Conservation (phyloP, 2,329 filamentous ascomycete species). For the Anthostomella pinea region DNA sequence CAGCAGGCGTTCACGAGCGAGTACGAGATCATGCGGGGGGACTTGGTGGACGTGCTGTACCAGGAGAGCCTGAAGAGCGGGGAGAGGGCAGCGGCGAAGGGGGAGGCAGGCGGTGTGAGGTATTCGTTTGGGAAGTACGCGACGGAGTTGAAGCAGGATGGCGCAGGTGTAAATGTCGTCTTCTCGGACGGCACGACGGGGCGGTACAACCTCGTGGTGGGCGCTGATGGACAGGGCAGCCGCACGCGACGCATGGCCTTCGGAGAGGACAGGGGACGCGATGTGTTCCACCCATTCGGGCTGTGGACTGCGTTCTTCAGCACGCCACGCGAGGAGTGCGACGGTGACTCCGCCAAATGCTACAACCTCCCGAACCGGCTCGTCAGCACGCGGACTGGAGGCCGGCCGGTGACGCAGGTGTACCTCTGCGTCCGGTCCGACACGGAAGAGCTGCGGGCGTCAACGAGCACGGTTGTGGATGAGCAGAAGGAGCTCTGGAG, state of each 20-base stretch:
- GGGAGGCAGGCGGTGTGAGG: constrained; percentile 25
- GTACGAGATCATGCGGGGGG: constrained; percentile 58
- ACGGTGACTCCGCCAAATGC: constrained; percentile 30
- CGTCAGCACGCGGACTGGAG: constrained; percentile 36
- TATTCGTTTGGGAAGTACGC: constrained; percentile 34
- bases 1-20: constrained; percentile 49
- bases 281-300: constrained; percentile 29
- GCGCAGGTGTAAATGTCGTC: constrained; percentile 30
- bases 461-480: constrained; percentile 32
- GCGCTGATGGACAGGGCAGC: constrained; percentile 53
- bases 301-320: constrained; percentile 40
- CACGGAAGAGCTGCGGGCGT: constrained; percentile 11
- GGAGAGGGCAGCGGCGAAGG: constrained; percentile 24
- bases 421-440: constrained; percentile 25
- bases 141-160: constrained; percentile 28
- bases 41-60: constrained; percentile 50
- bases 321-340: constrained; percentile 29
- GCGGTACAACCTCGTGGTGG: constrained; percentile 51
- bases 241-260: constrained; percentile 41
- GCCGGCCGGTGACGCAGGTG: constrained; percentile 28
- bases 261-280: constrained; percentile 25
- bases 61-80: constrained; percentile 28
- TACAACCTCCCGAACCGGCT: constrained; percentile 36
- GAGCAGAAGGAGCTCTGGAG: constrained; percentile 1
- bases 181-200: constrained; percentile 44